Percentiles rank a stretch among this genome's conserved stretches.
phyloP scores from a whole-genome alignment of 2,329 filamentous ascomycete species.

The Paraconiothyrium sp. region DNA sequence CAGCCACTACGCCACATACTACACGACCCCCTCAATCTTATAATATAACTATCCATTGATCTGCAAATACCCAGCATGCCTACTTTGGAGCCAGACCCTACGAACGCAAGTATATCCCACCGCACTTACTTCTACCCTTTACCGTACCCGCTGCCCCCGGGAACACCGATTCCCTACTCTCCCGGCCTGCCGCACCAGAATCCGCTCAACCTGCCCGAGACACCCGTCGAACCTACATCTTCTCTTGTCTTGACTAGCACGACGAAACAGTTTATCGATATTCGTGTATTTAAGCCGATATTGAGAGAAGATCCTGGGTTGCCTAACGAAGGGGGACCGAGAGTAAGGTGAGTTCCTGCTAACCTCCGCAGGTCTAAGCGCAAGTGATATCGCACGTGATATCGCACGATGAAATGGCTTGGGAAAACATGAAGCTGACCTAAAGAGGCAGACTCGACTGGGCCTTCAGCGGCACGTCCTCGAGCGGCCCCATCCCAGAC shows the following conservation, averaged over 20 bases:
- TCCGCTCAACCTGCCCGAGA: constrained; percentile 32
- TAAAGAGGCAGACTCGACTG: constrained; percentile 62
- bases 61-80: constrained; percentile 14
- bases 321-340: constrained; percentile 39
- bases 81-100: constrained; percentile 2
- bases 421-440: background rate
- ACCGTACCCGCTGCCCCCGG: constrained; percentile 46
- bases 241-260: constrained; percentile 73
- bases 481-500: constrained; percentile 1
- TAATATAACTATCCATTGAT: constrained; percentile 9
- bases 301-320: constrained; percentile 19
- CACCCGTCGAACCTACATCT: constrained; percentile 65
- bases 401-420: too few relatives aligned
- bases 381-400: background rate
- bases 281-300: constrained; percentile 60
- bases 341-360: constrained; percentile 27
- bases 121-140: constrained; percentile 69
- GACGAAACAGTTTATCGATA: constrained; percentile 66
- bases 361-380: too few relatives aligned
- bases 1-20: background rate
- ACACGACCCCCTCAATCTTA: background rate
- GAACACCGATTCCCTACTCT: constrained; percentile 41
- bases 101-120: constrained; percentile 59
- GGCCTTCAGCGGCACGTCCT: constrained; percentile 69
- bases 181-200: constrained; percentile 35